Evolutionary conservation across 2,329 filamentous ascomycete genomes (phyloP).

Genomic region (Claviceps digitariae): DNA sequence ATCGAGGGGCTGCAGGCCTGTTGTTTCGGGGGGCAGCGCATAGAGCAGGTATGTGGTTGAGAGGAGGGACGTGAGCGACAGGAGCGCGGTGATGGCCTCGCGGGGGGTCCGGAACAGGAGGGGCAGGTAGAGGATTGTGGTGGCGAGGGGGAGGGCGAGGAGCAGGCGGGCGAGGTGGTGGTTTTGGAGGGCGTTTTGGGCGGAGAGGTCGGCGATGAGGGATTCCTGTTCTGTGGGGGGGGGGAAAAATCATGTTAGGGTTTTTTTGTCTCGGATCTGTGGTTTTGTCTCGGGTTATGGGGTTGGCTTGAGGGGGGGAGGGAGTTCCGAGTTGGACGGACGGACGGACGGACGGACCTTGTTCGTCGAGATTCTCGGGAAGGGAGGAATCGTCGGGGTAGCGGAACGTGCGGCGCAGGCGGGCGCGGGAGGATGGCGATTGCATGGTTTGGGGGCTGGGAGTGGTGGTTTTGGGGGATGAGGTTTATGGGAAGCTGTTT

Average conservation of each 20-base stretch:
- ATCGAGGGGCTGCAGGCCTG: slow-evolving; percentile 39
- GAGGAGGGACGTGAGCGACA: slow-evolving; percentile 49
- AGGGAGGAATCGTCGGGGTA: slow-evolving; percentile 51
- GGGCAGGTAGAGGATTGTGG: slow-evolving; percentile 38
- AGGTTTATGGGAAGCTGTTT: neutral
- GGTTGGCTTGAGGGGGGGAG: too few species aligned
- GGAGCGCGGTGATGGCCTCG: slow-evolving; percentile 32
- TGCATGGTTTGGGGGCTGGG: slow-evolving; percentile 4
- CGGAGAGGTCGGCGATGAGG: slow-evolving; percentile 41
- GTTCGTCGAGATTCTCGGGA: slow-evolving; percentile 58
- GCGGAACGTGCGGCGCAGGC: slow-evolving; percentile 63
- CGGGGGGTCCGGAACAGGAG: slow-evolving; percentile 18
- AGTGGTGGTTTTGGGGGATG: neutral
- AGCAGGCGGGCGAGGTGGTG: slow-evolving; percentile 44
- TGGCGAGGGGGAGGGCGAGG: slow-evolving; percentile 43
- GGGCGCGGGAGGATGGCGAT: slow-evolving; percentile 28
- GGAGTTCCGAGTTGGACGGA: neutral
- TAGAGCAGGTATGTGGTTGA: slow-evolving; percentile 49
- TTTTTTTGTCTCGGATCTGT: too few species aligned
- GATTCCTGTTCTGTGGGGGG: slow-evolving; percentile 45
- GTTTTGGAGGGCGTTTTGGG: slow-evolving; percentile 44
- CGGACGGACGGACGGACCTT: slow-evolving; percentile 34
- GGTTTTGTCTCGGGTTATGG: too few species aligned
- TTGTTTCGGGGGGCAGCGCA: slow-evolving; percentile 38
- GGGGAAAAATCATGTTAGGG: neutral